phyloP scores from a whole-genome alignment of 2,329 filamentous ascomycete genomes.

The Colletotrichum euphorbiae region DNA sequence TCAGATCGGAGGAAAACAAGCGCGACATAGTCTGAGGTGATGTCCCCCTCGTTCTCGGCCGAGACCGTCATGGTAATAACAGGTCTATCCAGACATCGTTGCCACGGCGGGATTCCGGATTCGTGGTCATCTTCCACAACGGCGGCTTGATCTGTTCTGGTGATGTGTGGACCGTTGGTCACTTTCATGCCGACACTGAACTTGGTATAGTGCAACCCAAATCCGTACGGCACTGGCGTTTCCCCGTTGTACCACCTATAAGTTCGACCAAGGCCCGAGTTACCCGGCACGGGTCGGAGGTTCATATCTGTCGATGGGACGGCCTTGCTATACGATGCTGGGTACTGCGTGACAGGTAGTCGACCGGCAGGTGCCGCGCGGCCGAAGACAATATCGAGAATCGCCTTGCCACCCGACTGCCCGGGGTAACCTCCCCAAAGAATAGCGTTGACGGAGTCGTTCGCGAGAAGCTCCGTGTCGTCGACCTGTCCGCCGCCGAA shows the following conservation, averaged over 20 bases:
- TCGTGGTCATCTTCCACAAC: neutral
- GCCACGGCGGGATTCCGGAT: constrained; percentile 1
- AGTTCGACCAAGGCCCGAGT: constrained; percentile 61
- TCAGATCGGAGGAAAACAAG: constrained; percentile 62
- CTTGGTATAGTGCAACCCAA: constrained; percentile 69
- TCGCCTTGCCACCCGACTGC: constrained; percentile 67
- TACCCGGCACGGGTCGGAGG: constrained; percentile 54
- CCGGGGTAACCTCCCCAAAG: constrained; percentile 71
- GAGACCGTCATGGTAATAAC: constrained; percentile 51
- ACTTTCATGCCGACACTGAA: constrained; percentile 51
- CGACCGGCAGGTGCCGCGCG: constrained; percentile 62
- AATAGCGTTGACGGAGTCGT: constrained; percentile 61
- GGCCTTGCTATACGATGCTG: constrained; percentile 60
- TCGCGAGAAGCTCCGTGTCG: constrained; percentile 58
- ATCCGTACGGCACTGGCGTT: constrained; percentile 64
- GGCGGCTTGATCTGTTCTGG: neutral
- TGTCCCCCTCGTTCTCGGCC: constrained; percentile 60
- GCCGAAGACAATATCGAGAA: constrained; percentile 66
- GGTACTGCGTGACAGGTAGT: constrained; percentile 67
- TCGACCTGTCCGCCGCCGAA: constrained; percentile 67
- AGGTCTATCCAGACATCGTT: neutral
- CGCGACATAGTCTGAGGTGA: constrained; percentile 63
- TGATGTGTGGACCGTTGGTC: neutral
- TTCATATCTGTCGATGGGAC: constrained; percentile 68
- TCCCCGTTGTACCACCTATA: constrained; percentile 68